A percentile compares a stretch with the other conserved stretches of the same genome.
These are phyloP conservation scores for Aureobasidium sp. DNA, from an alignment of 2,329 filamentous ascomycete genomes.

Conservation along the genomic window DNA sequence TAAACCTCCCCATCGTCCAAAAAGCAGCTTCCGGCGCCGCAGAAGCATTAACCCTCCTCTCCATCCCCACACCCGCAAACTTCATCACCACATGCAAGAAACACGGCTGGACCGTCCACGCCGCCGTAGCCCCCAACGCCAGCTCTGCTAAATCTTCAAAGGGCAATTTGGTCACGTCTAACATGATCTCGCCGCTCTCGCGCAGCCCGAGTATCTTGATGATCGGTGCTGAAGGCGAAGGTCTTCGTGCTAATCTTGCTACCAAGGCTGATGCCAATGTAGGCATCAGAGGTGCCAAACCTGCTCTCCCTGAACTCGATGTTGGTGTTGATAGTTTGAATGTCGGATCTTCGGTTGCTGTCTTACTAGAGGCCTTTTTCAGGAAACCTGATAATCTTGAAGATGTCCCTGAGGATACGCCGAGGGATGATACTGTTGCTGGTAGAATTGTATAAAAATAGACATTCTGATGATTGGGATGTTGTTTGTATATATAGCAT, in stretches of 20 bases:
- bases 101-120: constrained; percentile 76
- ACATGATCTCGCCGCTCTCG: constrained; percentile 10
- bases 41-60: constrained; percentile 68
- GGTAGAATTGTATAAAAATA: not conserved
- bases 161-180: not conserved
- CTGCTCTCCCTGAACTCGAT: constrained; percentile 25
- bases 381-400: constrained; percentile 25
- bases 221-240: constrained; percentile 73
- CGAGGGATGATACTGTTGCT: not conserved
- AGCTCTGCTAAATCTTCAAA: constrained; percentile 8
- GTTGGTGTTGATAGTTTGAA: constrained; percentile 41
- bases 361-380: not conserved
- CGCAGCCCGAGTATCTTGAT: constrained; percentile 62
- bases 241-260: constrained; percentile 56
- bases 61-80: constrained; percentile 54
- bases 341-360: not conserved
- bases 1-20: constrained; percentile 69
- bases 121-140: constrained; percentile 49
- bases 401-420: not conserved
- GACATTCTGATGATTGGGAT: not conserved
- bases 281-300: constrained; percentile 44
- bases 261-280: constrained; percentile 56
- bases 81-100: constrained; percentile 63
- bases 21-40: constrained; percentile 86
- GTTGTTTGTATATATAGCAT: not conserved